Evolutionary conservation across 73 alveolate species (phyloP), one percentile per base, ranked within the genome.

Genomic region (Paramecium tetraurelia): DNA sequence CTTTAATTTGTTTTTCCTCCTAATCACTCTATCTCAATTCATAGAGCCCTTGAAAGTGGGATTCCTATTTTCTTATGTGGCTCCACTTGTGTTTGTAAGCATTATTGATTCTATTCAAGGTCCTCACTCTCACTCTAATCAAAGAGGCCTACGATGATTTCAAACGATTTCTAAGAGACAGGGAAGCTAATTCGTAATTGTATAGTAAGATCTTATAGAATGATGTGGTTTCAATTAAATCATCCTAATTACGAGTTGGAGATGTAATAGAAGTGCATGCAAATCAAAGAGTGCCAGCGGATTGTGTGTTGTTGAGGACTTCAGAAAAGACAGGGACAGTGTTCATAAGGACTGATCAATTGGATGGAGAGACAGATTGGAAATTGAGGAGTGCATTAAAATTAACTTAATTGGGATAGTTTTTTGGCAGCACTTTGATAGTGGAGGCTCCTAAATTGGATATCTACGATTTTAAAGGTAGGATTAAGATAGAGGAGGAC

Each of bases 301-400:
- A 97, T 93, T 80, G 97, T 95, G 46, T 97, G 1, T 85, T 97
- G 46, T 87, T 97, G 9, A 88, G 89, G 92, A 95, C 99, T 5
- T 69, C 95, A 35, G 98, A 95, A 63, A 93, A 94, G 86, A 50
- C 83, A 22, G 99, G 99, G 7, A 85, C 95, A n/a, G 96, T 95
- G 18, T 96, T 95, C 59, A 96, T 98, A 14, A 96, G 97, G 58
- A 98, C 99, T 1, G 99, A 98, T 92, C 96, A 98, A 86, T 92
- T 98, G 41, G 99, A 98, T 94, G 99, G 99, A 44, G 99, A 98
- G 85, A 98, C 99, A 5, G 99, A 98, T 92, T 98, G 99, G 99
- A 98, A 98, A 85, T 93, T 96, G 22, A 93, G 99, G 48, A 96
- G 96, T 77, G 99, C 99, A 2, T 80, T 94, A 8, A 44, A 84